Evolutionary conservation across 805 yeast species (phyloP).

Genomic region (Zygosaccharomyces siamensis): DNA sequence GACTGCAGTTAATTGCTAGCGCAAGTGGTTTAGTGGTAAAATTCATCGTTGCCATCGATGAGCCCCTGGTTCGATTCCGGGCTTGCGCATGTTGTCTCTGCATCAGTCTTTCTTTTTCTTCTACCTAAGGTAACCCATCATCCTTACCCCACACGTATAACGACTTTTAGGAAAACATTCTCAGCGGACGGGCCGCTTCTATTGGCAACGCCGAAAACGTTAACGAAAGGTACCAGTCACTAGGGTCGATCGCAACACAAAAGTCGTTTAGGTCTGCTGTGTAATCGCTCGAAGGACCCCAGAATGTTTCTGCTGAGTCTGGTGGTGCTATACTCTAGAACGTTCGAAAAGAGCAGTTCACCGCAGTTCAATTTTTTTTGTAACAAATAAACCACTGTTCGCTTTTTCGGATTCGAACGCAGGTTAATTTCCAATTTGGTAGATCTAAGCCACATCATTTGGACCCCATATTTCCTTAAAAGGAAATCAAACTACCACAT

Average conservation of each 20-base stretch:
- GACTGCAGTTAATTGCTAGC: conserved; percentile 8
- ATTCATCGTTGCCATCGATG: conserved; percentile 35
- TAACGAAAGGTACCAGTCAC: too few relatives aligned
- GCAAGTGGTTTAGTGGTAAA: conserved; percentile 35
- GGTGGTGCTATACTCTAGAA: background rate
- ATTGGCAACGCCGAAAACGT: too few relatives aligned
- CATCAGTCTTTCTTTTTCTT: too few relatives aligned
- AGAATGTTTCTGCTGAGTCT: background rate
- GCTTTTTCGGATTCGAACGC: background rate
- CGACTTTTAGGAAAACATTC: too few relatives aligned
- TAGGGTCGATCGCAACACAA: too few relatives aligned
- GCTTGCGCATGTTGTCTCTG: conserved; percentile 22
- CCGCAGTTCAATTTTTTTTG: background rate
- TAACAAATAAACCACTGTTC: background rate
- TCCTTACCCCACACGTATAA: too few relatives aligned
- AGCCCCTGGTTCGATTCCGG: conserved; percentile 35
- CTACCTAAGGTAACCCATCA: background rate
- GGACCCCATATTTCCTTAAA: background rate
- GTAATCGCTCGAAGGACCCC: background rate
- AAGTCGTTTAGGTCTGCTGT: too few relatives aligned
- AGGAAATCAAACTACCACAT: background rate
- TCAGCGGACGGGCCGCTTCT: too few relatives aligned
- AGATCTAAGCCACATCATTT: background rate
- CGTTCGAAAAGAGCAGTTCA: background rate
- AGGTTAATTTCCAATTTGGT: background rate